Percentiles rank a stretch among this genome's conserved stretches.
phyloP scores from a whole-genome alignment of 352 stramenopile species.

The Phytopythium oedochilum region DNA sequence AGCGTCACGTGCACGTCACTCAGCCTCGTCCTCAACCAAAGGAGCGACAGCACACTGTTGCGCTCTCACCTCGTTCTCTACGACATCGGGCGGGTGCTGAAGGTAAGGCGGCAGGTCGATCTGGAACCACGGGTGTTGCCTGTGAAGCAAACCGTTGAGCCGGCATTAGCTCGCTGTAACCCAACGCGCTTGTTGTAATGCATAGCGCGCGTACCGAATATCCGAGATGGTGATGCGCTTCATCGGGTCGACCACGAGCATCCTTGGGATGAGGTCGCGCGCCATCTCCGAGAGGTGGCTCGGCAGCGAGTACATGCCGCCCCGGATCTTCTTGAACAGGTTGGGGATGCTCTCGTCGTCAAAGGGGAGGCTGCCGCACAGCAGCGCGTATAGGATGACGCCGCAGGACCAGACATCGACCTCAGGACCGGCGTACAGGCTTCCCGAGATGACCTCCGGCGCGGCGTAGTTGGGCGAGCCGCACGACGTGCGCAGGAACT shows the following conservation, averaged over 20 bases:
- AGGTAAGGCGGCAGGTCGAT: conserved; percentile 98
- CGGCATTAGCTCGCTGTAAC: too few relatives aligned
- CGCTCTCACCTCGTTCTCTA: conserved; percentile 91
- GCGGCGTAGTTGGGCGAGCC: conserved; percentile 99
- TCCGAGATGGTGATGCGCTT: conserved; percentile 99
- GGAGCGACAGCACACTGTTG: too few relatives aligned
- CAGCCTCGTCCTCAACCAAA: conserved; percentile 96
- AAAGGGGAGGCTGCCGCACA: conserved; percentile 98
- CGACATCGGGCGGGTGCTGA: conserved; percentile 92
- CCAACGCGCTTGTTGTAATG: not conserved
- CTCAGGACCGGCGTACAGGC: conserved; percentile 97
- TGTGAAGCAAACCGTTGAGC: not conserved
- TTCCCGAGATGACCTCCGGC: conserved; percentile 98
- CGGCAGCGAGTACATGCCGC: conserved; percentile 97
- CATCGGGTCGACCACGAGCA: conserved; percentile 99
- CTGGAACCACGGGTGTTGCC: conserved; percentile 97
- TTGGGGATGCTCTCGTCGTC: conserved; percentile 98
- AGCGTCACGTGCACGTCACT: not conserved
- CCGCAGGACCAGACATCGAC: conserved; percentile 99
- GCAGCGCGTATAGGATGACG: conserved; percentile 98
- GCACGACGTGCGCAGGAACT: conserved; percentile 98
- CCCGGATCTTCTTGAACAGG: conserved; percentile 99
- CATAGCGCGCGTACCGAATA: conserved; percentile 81
- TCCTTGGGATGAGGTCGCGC: conserved; percentile 96
- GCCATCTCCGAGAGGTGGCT: conserved; percentile 95